Percentiles rank a stretch among this genome's conserved stretches.
Conservation (phyloP, 768 basidiomycete genomes). For the Suillus cothurnatus region DNA sequence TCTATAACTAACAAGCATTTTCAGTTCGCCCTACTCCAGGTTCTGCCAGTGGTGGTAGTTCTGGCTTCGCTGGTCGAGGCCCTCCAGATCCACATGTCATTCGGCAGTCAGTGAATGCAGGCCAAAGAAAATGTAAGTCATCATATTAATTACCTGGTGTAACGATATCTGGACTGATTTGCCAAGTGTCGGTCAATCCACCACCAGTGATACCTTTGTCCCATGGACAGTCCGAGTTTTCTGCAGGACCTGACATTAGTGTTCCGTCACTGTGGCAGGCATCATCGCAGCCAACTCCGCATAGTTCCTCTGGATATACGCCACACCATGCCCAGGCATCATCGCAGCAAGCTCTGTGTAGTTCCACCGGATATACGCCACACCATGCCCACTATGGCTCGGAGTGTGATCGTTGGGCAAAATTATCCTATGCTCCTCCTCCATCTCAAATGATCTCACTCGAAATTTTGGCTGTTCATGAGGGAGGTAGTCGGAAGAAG, state of each 20-base stretch:
- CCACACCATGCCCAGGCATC: too few species aligned
- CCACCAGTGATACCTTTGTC: background rate
- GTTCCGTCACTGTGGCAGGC: background rate
- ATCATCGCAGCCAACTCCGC: too few species aligned
- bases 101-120: background rate
- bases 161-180: background rate
- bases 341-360: background rate
- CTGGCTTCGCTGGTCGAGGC: too few species aligned
- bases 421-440: background rate
- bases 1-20: background rate
- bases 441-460: background rate
- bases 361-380: background rate
- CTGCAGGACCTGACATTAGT: background rate
- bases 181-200: background rate
- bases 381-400: background rate
- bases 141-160: background rate
- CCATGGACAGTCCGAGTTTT: background rate
- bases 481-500: background rate
- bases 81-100: background rate
- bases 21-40: background rate
- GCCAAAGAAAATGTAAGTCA: background rate
- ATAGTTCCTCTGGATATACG: too few species aligned
- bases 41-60: background rate
- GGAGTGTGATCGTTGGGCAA: background rate
- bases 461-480: background rate